A percentile compares a stretch with the other conserved stretches of the same genome.
Conservation (phyloP, 306 rosid genomes). For the Quercus parvula region DNA sequence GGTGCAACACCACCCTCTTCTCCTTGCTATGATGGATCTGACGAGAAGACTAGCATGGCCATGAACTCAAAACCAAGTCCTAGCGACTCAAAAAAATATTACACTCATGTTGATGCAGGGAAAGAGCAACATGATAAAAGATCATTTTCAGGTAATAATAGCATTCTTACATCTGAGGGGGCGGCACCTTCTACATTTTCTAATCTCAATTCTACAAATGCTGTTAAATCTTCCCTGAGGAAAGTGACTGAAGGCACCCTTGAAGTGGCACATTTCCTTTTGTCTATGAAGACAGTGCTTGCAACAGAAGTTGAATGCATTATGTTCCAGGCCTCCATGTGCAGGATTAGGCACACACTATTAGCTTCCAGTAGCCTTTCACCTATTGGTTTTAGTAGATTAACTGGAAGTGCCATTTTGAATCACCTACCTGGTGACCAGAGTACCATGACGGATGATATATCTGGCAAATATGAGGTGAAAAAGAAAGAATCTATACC, state of each 20-base stretch:
- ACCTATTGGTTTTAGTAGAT: conserved; percentile 54
- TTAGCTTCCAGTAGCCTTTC: conserved; percentile 59
- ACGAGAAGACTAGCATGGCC: conserved; percentile 53
- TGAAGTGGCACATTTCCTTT: conserved; percentile 54
- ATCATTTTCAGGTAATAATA: conserved; percentile 33
- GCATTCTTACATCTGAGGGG: conserved; percentile 49
- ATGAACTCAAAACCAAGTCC: conserved; percentile 45
- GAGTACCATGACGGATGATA: conserved; percentile 55
- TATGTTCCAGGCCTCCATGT: conserved; percentile 83
- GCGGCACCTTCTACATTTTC: conserved; percentile 44
- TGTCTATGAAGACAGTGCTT: conserved; percentile 63
- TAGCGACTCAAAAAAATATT: conserved; percentile 57
- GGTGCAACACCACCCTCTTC: conserved; percentile 89
- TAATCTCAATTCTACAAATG: conserved; percentile 51
- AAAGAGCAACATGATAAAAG: conserved; percentile 57
- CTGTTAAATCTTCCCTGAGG: conserved; percentile 46
- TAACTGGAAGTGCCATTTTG: conserved; percentile 45
- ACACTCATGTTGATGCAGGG: conserved; percentile 62
- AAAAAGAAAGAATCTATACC: conserved; percentile 90
- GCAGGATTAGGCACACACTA: conserved; percentile 77
- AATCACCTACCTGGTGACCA: conserved; percentile 70
- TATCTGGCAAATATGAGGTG: conserved; percentile 65
- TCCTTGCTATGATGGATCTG: conserved; percentile 65
- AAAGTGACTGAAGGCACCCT: conserved; percentile 54
- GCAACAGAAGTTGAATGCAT: conserved; percentile 86